Evolutionary conservation across 1,284 basidiomycete species (phyloP), one percentile per base, ranked within the genome.

Genomic region (Cerrena zonata): DNA sequence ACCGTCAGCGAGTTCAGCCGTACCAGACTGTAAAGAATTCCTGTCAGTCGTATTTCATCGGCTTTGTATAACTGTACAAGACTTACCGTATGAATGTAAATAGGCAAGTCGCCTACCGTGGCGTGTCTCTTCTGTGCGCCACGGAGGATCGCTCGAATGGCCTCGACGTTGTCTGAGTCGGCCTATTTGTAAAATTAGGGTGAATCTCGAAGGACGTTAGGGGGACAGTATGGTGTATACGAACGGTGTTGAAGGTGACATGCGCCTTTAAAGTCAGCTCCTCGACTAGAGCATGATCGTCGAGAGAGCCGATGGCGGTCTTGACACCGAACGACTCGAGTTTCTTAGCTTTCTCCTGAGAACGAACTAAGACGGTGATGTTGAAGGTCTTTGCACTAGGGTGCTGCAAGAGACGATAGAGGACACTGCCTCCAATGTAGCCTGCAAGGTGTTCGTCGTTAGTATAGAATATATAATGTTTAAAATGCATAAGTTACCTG

Each of bases 11-110:
- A 45, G n/a, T 51, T n/a, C 25, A 61, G 62, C 66, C 37, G 64
- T 68, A 10, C 73, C 68, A 47, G 70, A 70, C 69, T 72, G 37
- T 12, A 39, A 22, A 25, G 40, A 19, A 25, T 37, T 37, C 5
- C 21, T n/a, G 27, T 18, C 21, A 7, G 22, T 23, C 24, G 12
- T 27, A 19, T 7, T 25, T 47, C 30, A 47, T 5, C 5, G 26
- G 41, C 4, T 4, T 47, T 38, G 38, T 19, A 15, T 5, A 23
- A 11, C 5, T 10, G n/a, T 18, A 18, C 18, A 12, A 27, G 21
- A 63, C 73, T 48, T 53, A 79, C 78, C 1, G 77, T 79, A 57
- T 80, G 75, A 40, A 80, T 78, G 37, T 78, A 66, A 37, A 74
- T 69, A 2, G 76, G 70, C 5, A 62, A 50, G 7, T 65, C 69